Evolutionary conservation across 139 green algal genomes (phyloP), one percentile per base, ranked within the genome.

Genomic region (Chlorella sp.): DNA sequence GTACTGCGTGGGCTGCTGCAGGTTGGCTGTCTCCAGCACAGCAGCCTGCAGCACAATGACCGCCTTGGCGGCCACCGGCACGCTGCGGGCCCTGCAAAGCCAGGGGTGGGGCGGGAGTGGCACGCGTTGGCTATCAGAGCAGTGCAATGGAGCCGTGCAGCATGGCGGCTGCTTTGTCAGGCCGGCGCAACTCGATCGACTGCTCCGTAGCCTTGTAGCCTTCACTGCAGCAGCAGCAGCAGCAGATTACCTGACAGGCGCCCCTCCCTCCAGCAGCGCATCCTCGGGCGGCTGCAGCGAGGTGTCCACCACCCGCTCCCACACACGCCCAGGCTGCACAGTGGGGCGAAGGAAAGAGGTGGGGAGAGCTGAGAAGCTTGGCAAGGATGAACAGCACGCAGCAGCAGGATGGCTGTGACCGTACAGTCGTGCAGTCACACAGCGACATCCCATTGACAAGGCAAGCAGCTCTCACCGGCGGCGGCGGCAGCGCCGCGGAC

Each of bases 251-350:
- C 32, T 68, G 56, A 87, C 18, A 44, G 79, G 67, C 32, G 55
- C 36, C 25, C 85, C 56, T 4, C 72, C 82, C 57, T 87, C 60
- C 3, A 83, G 62, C n/a, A 62, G 20, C 34, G 88, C 88, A 64
- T 91, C 86, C 1, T 89, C 26, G 2, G 88, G 88, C 12, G 81
- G 36, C 62, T 32, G 4, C 73, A 89, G 72, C 55, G 73, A 55
- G 44, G 86, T 91, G 74, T 91, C 88, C 4, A 91, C 70, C 18
- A 73, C 60, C 30, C 51, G 79, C 47, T 75, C 68, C 88, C 88
- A 91, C 4, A 60, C 36, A 16, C 70, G 74, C 20, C 88, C 86
- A 23, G 56, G 47, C 83, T 87, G 83, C 64, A 79, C 23, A 28
- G 70, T 21, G 70, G 38, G 23, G 28, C n/a, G 63, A 38, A 21